These are phyloP conservation scores for Iodosphaeria phyllophila DNA, from an alignment of 2,329 filamentous ascomycete genomes.

Conservation along the genomic window DNA sequence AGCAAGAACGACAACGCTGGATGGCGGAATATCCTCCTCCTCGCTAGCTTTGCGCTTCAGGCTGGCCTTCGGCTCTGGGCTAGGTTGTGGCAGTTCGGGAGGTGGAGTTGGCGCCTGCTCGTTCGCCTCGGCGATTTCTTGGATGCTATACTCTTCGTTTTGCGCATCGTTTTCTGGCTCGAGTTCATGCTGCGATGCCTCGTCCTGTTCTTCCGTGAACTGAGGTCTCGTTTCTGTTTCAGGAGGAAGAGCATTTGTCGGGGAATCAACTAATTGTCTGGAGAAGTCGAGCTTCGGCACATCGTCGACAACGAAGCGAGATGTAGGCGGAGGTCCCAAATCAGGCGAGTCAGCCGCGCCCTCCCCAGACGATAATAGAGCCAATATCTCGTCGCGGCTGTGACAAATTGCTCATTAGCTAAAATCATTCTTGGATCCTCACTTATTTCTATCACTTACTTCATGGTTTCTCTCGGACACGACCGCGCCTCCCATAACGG, in stretches of 20 bases:
- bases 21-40: slow-evolving; percentile 37
- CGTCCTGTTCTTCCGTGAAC: slow-evolving; percentile 1
- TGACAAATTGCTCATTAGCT: slow-evolving; percentile 8
- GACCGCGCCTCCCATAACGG: slow-evolving; percentile 53
- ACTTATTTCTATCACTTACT: too few relatives aligned
- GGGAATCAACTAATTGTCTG: slow-evolving; percentile 6
- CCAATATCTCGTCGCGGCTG: slow-evolving; percentile 44
- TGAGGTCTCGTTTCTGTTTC: slow-evolving; percentile 3
- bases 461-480: slow-evolving; percentile 48
- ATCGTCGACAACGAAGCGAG: slow-evolving; percentile 37
- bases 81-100: slow-evolving; percentile 4
- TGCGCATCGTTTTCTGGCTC: slow-evolving; percentile 1
- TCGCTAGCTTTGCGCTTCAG: slow-evolving; percentile 39
- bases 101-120: slow-evolving; percentile 1
- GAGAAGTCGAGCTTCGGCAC: slow-evolving; percentile 34
- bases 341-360: slow-evolving; percentile 59
- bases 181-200: slow-evolving; percentile 1
- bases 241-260: slow-evolving; percentile 4
- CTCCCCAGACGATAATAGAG: too few relatives aligned
- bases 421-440: not conserved
- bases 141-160: slow-evolving; percentile 2
- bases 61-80: slow-evolving; percentile 21
- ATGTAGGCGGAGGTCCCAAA: slow-evolving; percentile 43
- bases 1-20: too few relatives aligned
- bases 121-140: too few relatives aligned